Base-by-base conservation (phyloP, 2,329 filamentous ascomycete genomes). In the Aureobasidium sp. region DNA sequence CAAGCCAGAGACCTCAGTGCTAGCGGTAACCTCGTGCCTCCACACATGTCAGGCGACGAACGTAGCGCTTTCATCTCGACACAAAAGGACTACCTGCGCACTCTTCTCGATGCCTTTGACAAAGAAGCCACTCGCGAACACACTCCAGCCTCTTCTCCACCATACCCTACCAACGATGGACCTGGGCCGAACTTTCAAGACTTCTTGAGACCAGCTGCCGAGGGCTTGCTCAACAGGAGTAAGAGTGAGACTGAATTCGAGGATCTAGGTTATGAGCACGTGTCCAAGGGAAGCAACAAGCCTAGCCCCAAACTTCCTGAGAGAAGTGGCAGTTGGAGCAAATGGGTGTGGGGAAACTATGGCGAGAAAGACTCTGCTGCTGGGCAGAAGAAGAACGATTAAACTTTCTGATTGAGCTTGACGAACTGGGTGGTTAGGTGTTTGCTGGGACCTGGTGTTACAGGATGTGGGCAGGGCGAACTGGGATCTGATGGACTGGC, bases 181-280 rank as follows among this genome's bases (percentile, higher is more conserved):
- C 62, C 54, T 3, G 47, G 51, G 1, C 62, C 54, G 13, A 45
- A 47, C 32, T 29, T 41, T 10, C 57, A 50, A 16, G 58, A 61
- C 42, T 57, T 25, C 54, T 58, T 74, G 68, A 63, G 47, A 5
- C 51, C 48, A 9, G 48, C 34, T 42, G 69, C 72, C 64, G 84
- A 79, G 3, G 34, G 41, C 21, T 27, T 58, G 54, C 76, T 96
- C 68, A 87, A 84, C 68, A 93, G 93, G 77, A 93, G 89, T 70
- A 85, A 86, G 65, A 95, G 90, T 72, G 91, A 96, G 71, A 84
- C 83, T 25, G 93, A 96, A 67, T 97, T 97, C 70, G 91, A 96
- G 62, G 72, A 74, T 59, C 66, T 74, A 3, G 70, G 67, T 11
- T 73, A 72, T 49, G 72, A 74, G 63, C 62, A 70, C 14, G 71